Conservation (phyloP, 2,329 filamentous ascomycete genomes). For the Xylariaceae sp. region DNA sequence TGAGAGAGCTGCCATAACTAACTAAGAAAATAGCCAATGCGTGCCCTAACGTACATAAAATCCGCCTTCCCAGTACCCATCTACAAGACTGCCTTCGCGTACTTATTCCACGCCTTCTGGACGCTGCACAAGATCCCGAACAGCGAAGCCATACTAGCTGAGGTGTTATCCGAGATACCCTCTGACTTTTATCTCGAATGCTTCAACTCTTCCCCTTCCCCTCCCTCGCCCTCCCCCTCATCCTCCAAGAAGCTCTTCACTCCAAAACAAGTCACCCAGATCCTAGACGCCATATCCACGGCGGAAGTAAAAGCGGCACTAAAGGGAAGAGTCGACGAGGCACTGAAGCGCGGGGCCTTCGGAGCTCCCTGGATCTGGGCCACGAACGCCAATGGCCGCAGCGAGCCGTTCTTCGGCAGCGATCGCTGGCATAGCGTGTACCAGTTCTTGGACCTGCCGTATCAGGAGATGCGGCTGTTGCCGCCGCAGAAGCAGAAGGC, state of each 20-base stretch:
- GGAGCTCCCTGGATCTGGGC: slow-evolving; percentile 81
- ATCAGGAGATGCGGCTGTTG: slow-evolving; percentile 58
- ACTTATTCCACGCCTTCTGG: slow-evolving; percentile 69
- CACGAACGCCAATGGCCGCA: slow-evolving; percentile 63
- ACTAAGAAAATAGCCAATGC: slow-evolving; percentile 55
- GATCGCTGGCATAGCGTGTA: slow-evolving; percentile 76
- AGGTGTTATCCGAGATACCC: slow-evolving; percentile 29
- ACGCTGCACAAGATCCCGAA: slow-evolving; percentile 33
- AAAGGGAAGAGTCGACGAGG: slow-evolving; percentile 64
- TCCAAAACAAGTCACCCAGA: slow-evolving; percentile 57
- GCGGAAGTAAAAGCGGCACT: slow-evolving; percentile 55
- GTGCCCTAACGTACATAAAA: slow-evolving; percentile 72
- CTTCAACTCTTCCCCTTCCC: background rate
- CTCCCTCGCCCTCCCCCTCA: background rate
- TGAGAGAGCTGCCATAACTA: too few relatives aligned
- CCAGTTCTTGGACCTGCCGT: slow-evolving; percentile 67
- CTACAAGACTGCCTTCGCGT: slow-evolving; percentile 61
- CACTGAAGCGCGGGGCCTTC: slow-evolving; percentile 72
- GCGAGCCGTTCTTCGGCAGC: slow-evolving; percentile 78
- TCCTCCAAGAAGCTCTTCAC: slow-evolving; percentile 50
- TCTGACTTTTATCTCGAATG: slow-evolving; percentile 10
- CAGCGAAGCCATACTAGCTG: slow-evolving; percentile 20
- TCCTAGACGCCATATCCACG: slow-evolving; percentile 59
- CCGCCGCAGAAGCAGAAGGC: slow-evolving; percentile 44
- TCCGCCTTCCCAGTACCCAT: slow-evolving; percentile 54